Evolutionary conservation across 2,329 filamentous ascomycete genomes (phyloP).

Genomic region (Xylaria sp.): DNA sequence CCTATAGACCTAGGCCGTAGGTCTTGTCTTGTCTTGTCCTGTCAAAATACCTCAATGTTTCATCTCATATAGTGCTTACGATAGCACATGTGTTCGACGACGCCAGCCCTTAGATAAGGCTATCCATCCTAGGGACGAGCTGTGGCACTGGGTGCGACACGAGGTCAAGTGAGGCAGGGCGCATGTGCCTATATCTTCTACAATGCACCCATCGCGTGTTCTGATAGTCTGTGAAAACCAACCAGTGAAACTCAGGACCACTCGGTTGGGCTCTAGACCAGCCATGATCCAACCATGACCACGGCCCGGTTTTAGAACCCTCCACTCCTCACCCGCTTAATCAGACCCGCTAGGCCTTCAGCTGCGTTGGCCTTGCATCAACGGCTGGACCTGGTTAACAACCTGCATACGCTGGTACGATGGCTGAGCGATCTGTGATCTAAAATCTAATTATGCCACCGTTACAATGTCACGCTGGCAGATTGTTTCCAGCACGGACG

Average conservation of each 20-base stretch:
- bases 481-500: slow-evolving; percentile 37
- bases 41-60: slow-evolving; percentile 20
- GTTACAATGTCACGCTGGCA: slow-evolving; percentile 40
- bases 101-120: slow-evolving; percentile 38
- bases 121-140: slow-evolving; percentile 34
- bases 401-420: slow-evolving; percentile 41
- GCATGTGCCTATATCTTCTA: slow-evolving; percentile 39
- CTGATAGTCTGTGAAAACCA: slow-evolving; percentile 32
- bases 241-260: slow-evolving; percentile 48
- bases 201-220: slow-evolving; percentile 25
- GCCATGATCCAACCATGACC: slow-evolving; percentile 40
- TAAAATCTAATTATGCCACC: slow-evolving; percentile 37
- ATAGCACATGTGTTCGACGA: slow-evolving; percentile 19
- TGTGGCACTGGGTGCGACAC: slow-evolving; percentile 39
- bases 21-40: background rate
- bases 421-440: slow-evolving; percentile 41
- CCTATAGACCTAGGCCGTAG: background rate
- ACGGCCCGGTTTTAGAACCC: slow-evolving; percentile 37
- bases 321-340: slow-evolving; percentile 33
- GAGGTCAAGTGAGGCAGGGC: slow-evolving; percentile 49
- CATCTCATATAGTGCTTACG: slow-evolving; percentile 24
- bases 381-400: slow-evolving; percentile 47
- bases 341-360: slow-evolving; percentile 35
- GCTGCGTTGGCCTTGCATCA: slow-evolving; percentile 51
- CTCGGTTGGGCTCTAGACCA: slow-evolving; percentile 45